These are phyloP conservation scores for Amaranthus palmeri DNA, from an alignment of 148 eudicot genomes.

Conservation along the genomic window DNA sequence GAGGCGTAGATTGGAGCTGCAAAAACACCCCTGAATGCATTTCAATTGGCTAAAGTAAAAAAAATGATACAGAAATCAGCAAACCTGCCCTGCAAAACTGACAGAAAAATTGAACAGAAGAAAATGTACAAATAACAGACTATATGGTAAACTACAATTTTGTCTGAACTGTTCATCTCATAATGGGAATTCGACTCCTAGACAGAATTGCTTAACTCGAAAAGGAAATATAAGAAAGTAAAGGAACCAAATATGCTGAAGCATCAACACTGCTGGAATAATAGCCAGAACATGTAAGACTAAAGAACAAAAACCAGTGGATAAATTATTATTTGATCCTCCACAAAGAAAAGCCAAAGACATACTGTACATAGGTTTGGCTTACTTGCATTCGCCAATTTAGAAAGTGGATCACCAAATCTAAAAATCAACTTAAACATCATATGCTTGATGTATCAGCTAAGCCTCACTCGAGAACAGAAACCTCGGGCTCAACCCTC, in stretches of 20 bases:
- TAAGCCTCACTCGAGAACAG: slow-evolving; percentile 54
- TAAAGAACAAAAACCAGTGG: slow-evolving; percentile 22
- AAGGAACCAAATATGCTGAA: slow-evolving; percentile 12
- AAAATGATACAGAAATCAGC: not conserved
- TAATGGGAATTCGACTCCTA: not conserved
- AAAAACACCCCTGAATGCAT: no score
- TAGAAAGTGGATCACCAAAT: slow-evolving; percentile 1
- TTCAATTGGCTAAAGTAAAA: not conserved
- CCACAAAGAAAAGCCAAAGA: slow-evolving; percentile 15
- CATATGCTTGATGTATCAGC: not conserved
- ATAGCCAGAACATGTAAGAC: slow-evolving; percentile 14
- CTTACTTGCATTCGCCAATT: slow-evolving; percentile 14
- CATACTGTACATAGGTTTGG: slow-evolving; percentile 31
- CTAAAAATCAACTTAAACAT: not conserved
- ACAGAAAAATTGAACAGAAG: not conserved
- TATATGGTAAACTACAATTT: not conserved
- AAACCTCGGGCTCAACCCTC: slow-evolving; percentile 89
- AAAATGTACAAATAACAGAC: not conserved
- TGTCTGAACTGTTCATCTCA: not conserved
- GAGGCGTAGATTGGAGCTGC: no score
- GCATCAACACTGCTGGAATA: slow-evolving; percentile 21
- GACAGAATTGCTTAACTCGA: not conserved
- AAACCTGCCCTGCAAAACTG: slow-evolving; percentile 6
- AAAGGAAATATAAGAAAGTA: not conserved
- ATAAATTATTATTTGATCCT: slow-evolving; percentile 26